Evolutionary conservation across 257 asterid species (phyloP).

Genomic region (Rhazya stricta): DNA sequence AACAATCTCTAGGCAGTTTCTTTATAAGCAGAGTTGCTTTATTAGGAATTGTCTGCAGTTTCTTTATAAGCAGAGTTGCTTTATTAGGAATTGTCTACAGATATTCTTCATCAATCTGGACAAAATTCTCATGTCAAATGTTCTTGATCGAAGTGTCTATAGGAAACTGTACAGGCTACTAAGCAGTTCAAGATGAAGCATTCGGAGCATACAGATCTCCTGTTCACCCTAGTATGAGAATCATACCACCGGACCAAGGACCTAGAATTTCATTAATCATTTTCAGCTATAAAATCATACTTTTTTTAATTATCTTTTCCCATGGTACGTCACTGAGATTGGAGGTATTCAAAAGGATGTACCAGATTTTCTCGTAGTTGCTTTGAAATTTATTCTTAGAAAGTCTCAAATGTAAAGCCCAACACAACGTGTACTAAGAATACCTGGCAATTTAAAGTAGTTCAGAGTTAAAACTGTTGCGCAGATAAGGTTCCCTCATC

Average conservation of each 20-base stretch:
- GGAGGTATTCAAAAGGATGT: not conserved
- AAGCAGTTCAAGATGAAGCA: not conserved
- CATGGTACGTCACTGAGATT: not conserved
- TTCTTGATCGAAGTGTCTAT: too few relatives aligned
- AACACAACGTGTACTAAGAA: not conserved
- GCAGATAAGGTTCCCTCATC: not conserved
- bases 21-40: not conserved
- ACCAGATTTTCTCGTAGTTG: not conserved
- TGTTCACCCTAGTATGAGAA: not conserved
- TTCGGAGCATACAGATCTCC: not conserved
- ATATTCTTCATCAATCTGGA: too few relatives aligned
- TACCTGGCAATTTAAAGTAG: not conserved
- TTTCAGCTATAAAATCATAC: too few relatives aligned
- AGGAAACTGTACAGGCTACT: not conserved
- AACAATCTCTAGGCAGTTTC: not conserved
- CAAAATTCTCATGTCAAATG: too few relatives aligned
- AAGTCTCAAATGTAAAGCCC: not conserved
- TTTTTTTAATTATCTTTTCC: not conserved
- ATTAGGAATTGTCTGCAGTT: too few relatives aligned
- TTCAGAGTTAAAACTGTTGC: too few relatives aligned
- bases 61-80: not conserved
- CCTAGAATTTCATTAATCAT: too few relatives aligned
- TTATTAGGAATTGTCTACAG: too few relatives aligned
- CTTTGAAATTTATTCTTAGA: not conserved
- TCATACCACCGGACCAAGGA: not conserved